Evolutionary conservation across 306 rosid species (phyloP).

Genomic region (Rosa rugosa): DNA sequence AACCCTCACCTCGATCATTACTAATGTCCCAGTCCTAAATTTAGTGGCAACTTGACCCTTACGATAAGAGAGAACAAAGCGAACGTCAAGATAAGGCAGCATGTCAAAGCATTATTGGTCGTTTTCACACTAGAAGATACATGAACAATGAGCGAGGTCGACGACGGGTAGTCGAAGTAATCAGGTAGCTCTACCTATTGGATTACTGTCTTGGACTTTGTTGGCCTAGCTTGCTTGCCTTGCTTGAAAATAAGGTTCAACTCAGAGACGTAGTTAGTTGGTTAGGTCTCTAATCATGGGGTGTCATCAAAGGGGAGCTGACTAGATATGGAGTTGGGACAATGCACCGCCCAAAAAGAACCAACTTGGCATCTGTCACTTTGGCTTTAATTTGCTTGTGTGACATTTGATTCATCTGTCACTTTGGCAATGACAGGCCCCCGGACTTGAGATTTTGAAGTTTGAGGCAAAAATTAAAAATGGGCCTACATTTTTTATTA

Average conservation of each 20-base stretch:
- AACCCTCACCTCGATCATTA: neutral
- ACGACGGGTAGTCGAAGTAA: neutral
- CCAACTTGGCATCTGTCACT: neutral
- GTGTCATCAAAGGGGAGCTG: neutral
- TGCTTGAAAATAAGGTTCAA: conserved; percentile 15
- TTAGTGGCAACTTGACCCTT: conserved; percentile 42
- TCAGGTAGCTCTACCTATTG: neutral
- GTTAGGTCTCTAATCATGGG: conserved; percentile 39
- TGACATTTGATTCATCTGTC: neutral
- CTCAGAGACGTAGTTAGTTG: conserved; percentile 5
- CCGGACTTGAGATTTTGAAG: no score
- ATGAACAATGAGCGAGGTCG: neutral
- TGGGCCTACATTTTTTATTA: no score
- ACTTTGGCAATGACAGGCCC: no score
- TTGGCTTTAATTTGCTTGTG: neutral
- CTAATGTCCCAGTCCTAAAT: neutral
- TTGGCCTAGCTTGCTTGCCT: neutral
- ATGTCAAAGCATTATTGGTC: conserved; percentile 5
- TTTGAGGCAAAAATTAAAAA: no score
- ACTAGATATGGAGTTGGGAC: neutral
- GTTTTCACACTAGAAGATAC: conserved; percentile 1
- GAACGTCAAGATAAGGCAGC: neutral
- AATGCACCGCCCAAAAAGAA: neutral
- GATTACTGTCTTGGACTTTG: conserved; percentile 3
- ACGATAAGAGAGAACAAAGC: conserved; percentile 12